phyloP scores from a whole-genome alignment of 768 basidiomycete species.

The Melanogaster broomeanus region DNA sequence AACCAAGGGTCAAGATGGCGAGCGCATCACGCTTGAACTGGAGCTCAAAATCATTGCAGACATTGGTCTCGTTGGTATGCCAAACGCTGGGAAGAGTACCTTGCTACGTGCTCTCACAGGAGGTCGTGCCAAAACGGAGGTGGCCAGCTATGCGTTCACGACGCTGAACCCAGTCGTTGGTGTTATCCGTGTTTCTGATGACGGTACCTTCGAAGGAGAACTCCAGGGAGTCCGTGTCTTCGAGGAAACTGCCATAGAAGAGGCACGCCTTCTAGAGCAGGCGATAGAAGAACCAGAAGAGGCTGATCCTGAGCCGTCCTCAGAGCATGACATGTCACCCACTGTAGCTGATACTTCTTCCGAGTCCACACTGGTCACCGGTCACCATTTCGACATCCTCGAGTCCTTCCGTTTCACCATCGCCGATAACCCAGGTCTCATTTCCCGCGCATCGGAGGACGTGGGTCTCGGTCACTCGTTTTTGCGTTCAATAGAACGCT shows the following conservation, averaged over 20 bases:
- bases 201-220: slow-evolving; percentile 73
- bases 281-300: slow-evolving; percentile 37
- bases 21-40: slow-evolving; percentile 77
- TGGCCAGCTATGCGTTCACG: slow-evolving; percentile 93
- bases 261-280: slow-evolving; percentile 43
- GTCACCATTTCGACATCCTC: slow-evolving; percentile 56
- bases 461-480: slow-evolving; percentile 94
- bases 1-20: slow-evolving; percentile 70
- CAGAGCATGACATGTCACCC: not conserved
- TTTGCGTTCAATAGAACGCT: slow-evolving; percentile 90
- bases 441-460: slow-evolving; percentile 81
- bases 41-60: slow-evolving; percentile 95
- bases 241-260: slow-evolving; percentile 68
- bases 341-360: slow-evolving; percentile 16
- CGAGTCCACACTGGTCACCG: slow-evolving; percentile 30
- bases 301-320: not conserved
- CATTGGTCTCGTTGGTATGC: slow-evolving; percentile 94
- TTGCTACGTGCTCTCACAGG: slow-evolving; percentile 87
- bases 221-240: slow-evolving; percentile 50
- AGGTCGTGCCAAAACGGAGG: slow-evolving; percentile 77
- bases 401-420: slow-evolving; percentile 92
- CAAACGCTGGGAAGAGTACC: slow-evolving; percentile 94
- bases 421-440: slow-evolving; percentile 95
- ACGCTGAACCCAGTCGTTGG: slow-evolving; percentile 94
- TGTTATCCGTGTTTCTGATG: slow-evolving; percentile 80